Conservation (phyloP, 2,329 filamentous ascomycete genomes). For the Colletotrichum graminicola region DNA sequence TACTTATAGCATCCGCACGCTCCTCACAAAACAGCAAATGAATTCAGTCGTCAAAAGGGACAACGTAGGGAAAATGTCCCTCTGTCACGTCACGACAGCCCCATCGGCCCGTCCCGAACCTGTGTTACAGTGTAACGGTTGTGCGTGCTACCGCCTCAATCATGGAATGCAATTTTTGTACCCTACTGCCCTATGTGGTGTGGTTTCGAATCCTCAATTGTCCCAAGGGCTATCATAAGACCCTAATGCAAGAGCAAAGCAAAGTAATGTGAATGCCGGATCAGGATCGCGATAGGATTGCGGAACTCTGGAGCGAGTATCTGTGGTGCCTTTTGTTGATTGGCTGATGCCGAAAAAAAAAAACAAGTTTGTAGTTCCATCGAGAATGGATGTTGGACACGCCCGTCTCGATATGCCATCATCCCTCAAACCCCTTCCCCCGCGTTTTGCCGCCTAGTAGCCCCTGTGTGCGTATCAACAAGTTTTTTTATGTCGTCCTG, state of each 20-base stretch:
- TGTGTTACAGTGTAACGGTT: background rate
- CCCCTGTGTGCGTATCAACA: slow-evolving; percentile 14
- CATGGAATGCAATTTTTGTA: slow-evolving; percentile 6
- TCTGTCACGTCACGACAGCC: background rate
- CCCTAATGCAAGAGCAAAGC: slow-evolving; percentile 25
- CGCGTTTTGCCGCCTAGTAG: slow-evolving; percentile 26
- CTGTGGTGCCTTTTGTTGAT: background rate
- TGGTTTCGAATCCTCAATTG: background rate
- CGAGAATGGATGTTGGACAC: slow-evolving; percentile 20
- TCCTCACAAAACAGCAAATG: slow-evolving; percentile 15
- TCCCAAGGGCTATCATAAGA: background rate
- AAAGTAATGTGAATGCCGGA: slow-evolving; percentile 6
- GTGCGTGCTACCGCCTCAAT: background rate
- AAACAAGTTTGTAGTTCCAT: slow-evolving; percentile 20
- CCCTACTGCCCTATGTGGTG: slow-evolving; percentile 8
- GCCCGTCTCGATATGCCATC: slow-evolving; percentile 23
- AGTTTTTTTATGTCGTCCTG: slow-evolving; percentile 30
- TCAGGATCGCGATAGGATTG: background rate
- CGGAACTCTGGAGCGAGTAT: background rate
- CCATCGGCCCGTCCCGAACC: slow-evolving; percentile 7
- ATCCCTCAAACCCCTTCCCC: background rate
- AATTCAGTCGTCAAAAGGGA: background rate
- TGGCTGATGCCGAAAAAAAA: slow-evolving; percentile 10
- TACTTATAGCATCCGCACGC: slow-evolving; percentile 4
- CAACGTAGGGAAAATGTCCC: background rate